Conservation (phyloP, 306 rosid species). For the Sechiopsis laciniata region DNA sequence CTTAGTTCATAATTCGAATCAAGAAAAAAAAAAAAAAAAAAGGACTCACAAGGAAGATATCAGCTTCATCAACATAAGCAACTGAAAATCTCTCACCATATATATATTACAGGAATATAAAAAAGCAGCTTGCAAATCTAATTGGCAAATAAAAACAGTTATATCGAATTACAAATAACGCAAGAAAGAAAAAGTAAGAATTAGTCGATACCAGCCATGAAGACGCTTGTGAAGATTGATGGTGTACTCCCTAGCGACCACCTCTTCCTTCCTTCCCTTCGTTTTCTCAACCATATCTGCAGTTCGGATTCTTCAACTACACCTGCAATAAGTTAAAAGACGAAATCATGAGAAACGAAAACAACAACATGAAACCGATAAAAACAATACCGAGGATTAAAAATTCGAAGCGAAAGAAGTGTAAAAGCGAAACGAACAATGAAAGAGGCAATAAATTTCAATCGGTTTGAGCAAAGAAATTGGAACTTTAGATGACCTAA, state of each 20-base stretch:
- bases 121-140: not conserved
- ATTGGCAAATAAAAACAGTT: not conserved
- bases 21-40: not conserved
- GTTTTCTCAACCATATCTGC: conserved; percentile 70
- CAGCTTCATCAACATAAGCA: not conserved
- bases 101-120: not conserved
- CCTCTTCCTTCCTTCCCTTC: conserved; percentile 83
- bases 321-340: conserved; percentile 35
- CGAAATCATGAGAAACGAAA: not conserved
- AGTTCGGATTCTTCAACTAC: conserved; percentile 25
- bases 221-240: conserved; percentile 88
- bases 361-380: not conserved
- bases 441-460: not conserved
- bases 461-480: not conserved
- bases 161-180: not conserved
- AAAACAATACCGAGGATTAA: not conserved
- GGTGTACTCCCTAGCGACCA: conserved; percentile 87
- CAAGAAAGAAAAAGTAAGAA: not conserved
- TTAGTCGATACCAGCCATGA: conserved; percentile 65
- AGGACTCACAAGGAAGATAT: not conserved
- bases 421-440: not conserved
- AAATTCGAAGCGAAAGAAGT: not conserved
- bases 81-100: not conserved
- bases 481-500: not conserved
- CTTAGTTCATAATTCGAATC: not conserved